Base-by-base conservation (phyloP, 352 stramenopile genomes). In the Globisporangium irregulare region DNA sequence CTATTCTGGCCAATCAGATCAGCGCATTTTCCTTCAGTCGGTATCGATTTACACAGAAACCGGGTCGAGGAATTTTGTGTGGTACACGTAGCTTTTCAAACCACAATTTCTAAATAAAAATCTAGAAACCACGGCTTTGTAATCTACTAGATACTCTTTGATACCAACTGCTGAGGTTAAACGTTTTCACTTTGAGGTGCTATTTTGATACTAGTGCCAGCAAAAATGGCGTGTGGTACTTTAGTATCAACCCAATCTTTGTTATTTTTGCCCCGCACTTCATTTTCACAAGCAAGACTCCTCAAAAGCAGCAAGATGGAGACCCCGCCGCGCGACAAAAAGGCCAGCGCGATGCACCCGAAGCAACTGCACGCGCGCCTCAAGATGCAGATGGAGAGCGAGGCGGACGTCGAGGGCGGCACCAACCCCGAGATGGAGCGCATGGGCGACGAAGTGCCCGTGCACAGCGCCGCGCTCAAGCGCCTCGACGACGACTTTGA, bases 351-450 rank as follows among this genome's bases (percentile, higher is more conserved):
- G 43, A 41, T 74, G 61, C 66, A 70, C 43, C 72, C 82, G 24
- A 83, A 85, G 59, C 78, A 92, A 72, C 66, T 92, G 24, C 82
- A 92, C 67, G 82, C 79, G 60, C 82, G 81, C 2, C 68, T 93
- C 38, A 91, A 90, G 79, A 87, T 82, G 67, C 84, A 90, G 64
- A 87, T 93, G 81, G 76, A 91, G 61, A 77, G 73, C 60, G 79
- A 90, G 36, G 82, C 87, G 78, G 81, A 90, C 22, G 69, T 84
- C 29, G 81, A 91, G 69, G 58, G 38, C 58, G 66, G 62, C 48
- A 59, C 59, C 22, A 80, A 88, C 66, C 79, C 80, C 0, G 74
- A 86, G 70, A 82, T 82, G 58, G 77, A 86, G 58, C 76, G 77
- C 43, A 78, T 89, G 73, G 81, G 84, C 50, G 83, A 89, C 55